Conservation (phyloP, 257 asterid genomes). For the Salvia rosmarinus region DNA sequence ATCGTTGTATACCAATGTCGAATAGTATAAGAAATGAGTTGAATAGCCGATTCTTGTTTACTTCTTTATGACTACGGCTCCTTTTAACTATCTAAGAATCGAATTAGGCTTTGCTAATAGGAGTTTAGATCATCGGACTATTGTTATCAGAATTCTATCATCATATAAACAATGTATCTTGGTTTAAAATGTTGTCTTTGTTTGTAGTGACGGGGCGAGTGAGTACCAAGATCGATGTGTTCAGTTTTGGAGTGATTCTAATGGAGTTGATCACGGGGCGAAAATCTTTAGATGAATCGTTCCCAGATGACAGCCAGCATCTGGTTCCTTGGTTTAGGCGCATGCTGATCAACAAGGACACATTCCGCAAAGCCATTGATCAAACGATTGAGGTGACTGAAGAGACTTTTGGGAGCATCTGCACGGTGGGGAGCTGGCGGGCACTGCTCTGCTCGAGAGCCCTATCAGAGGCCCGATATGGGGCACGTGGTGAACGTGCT, state of each 20-base stretch:
- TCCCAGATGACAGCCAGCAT: constrained; percentile 70
- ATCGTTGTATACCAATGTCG: neutral
- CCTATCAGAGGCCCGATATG: constrained; percentile 87
- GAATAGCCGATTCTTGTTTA: neutral
- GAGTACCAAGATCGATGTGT: constrained; percentile 81
- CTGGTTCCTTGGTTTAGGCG: constrained; percentile 86
- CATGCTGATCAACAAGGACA: constrained; percentile 57
- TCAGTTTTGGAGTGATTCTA: constrained; percentile 77
- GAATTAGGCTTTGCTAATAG: neutral
- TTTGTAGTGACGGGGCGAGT: constrained; percentile 74
- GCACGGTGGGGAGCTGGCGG: constrained; percentile 75
- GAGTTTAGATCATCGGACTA: neutral
- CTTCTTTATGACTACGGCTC: neutral
- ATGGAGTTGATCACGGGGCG: constrained; percentile 86
- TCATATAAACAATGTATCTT: neutral
- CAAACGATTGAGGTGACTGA: constrained; percentile 57
- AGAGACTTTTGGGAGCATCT: constrained; percentile 62
- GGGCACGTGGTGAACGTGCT: constrained; percentile 78
- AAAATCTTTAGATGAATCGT: constrained; percentile 61
- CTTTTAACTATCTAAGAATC: neutral
- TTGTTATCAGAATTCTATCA: neutral
- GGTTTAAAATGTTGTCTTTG: neutral
- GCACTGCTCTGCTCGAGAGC: constrained; percentile 85
- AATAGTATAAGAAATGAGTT: neutral
- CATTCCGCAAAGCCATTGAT: constrained; percentile 58